Evolutionary conservation across 2,329 filamentous ascomycete genomes (phyloP).

Genomic region (Aspergillus thermomutatus): DNA sequence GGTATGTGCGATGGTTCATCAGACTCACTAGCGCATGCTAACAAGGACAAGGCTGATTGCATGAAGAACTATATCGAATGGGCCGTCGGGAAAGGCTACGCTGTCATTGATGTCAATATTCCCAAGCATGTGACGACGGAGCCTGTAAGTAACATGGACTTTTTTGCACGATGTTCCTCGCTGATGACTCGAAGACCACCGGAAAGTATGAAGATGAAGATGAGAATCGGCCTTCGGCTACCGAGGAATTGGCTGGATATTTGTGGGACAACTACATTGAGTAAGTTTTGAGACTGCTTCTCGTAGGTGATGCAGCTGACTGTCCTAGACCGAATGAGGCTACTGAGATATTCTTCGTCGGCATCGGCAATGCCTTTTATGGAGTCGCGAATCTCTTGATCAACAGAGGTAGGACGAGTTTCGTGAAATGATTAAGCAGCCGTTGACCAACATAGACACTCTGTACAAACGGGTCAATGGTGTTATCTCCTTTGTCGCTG

Average conservation of each 20-base stretch:
- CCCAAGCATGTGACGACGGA: constrained; percentile 70
- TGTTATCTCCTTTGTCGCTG: constrained; percentile 77
- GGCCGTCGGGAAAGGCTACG: constrained; percentile 73
- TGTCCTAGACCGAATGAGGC: constrained; percentile 55
- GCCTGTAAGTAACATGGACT: constrained; percentile 46
- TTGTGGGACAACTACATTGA: constrained; percentile 98
- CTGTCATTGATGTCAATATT: constrained; percentile 87
- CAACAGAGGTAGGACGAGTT: constrained; percentile 60
- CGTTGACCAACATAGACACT: constrained; percentile 37
- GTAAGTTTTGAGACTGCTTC: constrained; percentile 33
- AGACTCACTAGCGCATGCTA: constrained; percentile 20
- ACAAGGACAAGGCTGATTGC: constrained; percentile 66
- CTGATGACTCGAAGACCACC: constrained; percentile 29
- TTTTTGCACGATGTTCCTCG: not conserved
- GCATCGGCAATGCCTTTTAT: constrained; percentile 83
- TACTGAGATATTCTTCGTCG: constrained; percentile 77
- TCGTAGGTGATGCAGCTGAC: constrained; percentile 1
- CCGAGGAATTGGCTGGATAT: constrained; percentile 73
- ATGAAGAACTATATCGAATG: constrained; percentile 79
- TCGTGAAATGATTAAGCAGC: not conserved
- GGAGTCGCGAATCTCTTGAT: constrained; percentile 79
- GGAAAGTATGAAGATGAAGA: constrained; percentile 45
- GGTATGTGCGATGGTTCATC: constrained; percentile 52
- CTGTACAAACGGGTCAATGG: constrained; percentile 67
- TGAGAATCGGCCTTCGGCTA: constrained; percentile 52